Conservation (phyloP, 768 basidiomycete genomes). For the Boletus sp. region DNA sequence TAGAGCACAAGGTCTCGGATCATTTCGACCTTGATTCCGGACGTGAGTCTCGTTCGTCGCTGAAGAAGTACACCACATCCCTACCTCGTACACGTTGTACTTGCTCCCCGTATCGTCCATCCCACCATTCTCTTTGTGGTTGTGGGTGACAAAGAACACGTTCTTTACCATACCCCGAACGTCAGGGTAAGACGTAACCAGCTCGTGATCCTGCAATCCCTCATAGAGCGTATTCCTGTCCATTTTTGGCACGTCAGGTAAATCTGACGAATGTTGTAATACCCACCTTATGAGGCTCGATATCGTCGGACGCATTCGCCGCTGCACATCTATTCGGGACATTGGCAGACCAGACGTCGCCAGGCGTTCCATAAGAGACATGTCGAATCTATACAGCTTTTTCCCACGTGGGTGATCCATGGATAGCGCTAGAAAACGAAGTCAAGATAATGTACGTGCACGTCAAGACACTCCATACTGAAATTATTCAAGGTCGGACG, state of each 20-base stretch:
- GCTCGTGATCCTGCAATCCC: constrained; percentile 52
- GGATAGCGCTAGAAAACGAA: constrained; percentile 50
- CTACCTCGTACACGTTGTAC: constrained; percentile 72
- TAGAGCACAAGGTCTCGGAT: constrained; percentile 54
- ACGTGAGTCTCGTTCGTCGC: constrained; percentile 1
- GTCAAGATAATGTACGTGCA: background rate
- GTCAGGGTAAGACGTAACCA: constrained; percentile 49
- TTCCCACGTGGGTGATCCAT: constrained; percentile 61
- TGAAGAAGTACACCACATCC: constrained; percentile 23
- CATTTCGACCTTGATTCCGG: constrained; percentile 38
- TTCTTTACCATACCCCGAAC: constrained; percentile 65
- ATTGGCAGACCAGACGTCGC: constrained; percentile 55
- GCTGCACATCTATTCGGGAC: constrained; percentile 69
- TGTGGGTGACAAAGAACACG: constrained; percentile 67
- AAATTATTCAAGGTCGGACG: constrained; percentile 67
- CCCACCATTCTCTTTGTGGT: constrained; percentile 57
- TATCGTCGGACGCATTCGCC: constrained; percentile 73
- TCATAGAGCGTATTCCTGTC: constrained; percentile 61
- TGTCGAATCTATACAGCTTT: constrained; percentile 62
- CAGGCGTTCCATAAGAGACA: constrained; percentile 76
- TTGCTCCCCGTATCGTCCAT: constrained; percentile 64
- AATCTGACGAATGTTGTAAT: background rate
- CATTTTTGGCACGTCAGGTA: background rate
- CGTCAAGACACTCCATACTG: constrained; percentile 35
- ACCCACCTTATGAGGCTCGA: constrained; percentile 44